Evolutionary conservation across 208 protist genomes (phyloP), one percentile per base, ranked within the genome.

Genomic region (Phytomonas francai): DNA sequence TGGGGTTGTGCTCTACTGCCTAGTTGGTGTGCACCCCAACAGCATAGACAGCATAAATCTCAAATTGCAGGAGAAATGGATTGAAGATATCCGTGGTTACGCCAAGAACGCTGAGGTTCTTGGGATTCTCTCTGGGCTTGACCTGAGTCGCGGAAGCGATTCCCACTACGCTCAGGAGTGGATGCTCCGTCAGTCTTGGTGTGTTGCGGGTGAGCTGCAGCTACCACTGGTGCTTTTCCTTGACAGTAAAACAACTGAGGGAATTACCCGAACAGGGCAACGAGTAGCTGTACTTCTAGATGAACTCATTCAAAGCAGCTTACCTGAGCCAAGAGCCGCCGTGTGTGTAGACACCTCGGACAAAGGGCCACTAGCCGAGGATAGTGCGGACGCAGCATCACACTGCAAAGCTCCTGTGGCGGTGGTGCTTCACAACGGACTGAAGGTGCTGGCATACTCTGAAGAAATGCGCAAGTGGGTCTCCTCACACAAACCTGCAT

Each of bases 131-230:
- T 85, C 81, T 9, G 86, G 86, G 3, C 68, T 95, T 25, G 85
- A 91, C 68, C 77, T 87, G 28, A 69, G 67, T 19, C 86, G 87
- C 42, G 83, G 88, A 39, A 65, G 56, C 65, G 79, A 76, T 58
- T 91, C 86, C 19, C 85, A 91, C 72, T 91, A 87, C 71, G 76
- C 82, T 2, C 89, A 95, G 78, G 89, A 95, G 65, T 76, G 70
- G 34, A 63, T 89, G 11, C 49, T 92, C 34, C 45, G 66, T 29
- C 70, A 81, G 60, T 80, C 79, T 34, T 92, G 77, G 75, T 51
- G 71, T 2, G 66, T 83, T 2, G 87, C 86, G 12, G 83, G 72
- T 11, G 65, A 68, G 19, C 75, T 82, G 51, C 71, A 68, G 22
- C 65, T 90, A 9, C 85, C 87, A 33, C 73, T 91, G 31, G 75